Conservation (phyloP, 805 yeast genomes). For the Gaillardinia entomophila region DNA sequence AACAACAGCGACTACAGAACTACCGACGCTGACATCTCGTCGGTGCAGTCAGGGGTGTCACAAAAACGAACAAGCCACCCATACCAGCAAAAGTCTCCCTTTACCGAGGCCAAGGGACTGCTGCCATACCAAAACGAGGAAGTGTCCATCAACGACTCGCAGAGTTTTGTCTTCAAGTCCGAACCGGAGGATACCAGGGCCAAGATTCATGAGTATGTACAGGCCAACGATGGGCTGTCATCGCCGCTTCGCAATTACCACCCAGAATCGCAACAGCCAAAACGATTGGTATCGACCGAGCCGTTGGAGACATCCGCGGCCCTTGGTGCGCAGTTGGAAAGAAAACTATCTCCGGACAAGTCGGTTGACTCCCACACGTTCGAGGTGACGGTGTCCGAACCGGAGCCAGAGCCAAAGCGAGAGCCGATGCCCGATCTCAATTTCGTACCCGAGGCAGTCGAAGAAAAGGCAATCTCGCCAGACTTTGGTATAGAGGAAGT, state of each 20-base stretch:
- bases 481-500: conserved; percentile 35
- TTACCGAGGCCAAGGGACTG: neutral
- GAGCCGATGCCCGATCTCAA: conserved; percentile 1
- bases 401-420: neutral
- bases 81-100: conserved; percentile 5
- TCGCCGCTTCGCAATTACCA: conserved; percentile 19
- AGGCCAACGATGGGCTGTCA: conserved; percentile 9
- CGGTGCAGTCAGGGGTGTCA: conserved; percentile 1
- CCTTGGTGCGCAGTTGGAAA: conserved; percentile 17
- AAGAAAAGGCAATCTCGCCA: conserved; percentile 10
- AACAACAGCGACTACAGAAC: conserved; percentile 3
- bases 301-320: conserved; percentile 23
- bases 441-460: too few relatives aligned
- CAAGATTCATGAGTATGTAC: conserved; percentile 18
- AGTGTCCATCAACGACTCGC: conserved; percentile 6
- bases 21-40: conserved; percentile 1
- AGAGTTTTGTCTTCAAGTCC: conserved; percentile 10
- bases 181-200: conserved; percentile 4
- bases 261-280: conserved; percentile 2
- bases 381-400: neutral
- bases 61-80: conserved; percentile 4
- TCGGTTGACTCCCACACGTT: conserved; percentile 4
- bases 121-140: neutral
- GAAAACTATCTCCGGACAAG: conserved; percentile 8
- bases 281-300: conserved; percentile 7